Base-by-base conservation (phyloP, 192 early-diverging fungal genomes). In the Entophlyctis luteolus region DNA sequence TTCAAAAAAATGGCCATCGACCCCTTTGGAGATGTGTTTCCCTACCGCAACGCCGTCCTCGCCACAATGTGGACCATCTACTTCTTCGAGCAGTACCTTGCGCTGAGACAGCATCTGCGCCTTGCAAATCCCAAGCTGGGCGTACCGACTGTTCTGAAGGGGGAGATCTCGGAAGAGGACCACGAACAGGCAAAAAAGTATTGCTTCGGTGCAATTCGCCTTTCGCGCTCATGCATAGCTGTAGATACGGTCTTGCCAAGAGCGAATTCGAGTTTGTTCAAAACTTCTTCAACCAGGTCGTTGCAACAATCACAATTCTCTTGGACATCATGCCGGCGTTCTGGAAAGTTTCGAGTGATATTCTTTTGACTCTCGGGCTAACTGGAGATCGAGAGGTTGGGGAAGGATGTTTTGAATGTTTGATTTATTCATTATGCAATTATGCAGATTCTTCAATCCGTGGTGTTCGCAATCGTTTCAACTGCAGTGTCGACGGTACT, bases 201-300 rank as follows among this genome's bases (percentile, higher is more conserved):
- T n/a, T n/a, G n/a, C n/a, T n/a, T n/a, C n/a, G n/a, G n/a, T 35
- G 0, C 1, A 1, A 35, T 22, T 2, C 22, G 2, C 45, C 1
- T 46, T 16, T 20, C 45, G 45, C 45, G 1, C 22, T 46, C 22
- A 20, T n/a, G 16, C 45, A 16, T 22, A 47, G 18, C 14, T 89
- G 90, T 54, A 85, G 81, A 14, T 97, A 97, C 59, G 88, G 90
- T 45, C 73, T 86, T 23, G 95, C 95, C 73, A 96, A 83, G 67
- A 68, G 88, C 48, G 81, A 80, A 29, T 91, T 95, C 72, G 80
- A 72, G 4, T 87, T 98, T 71, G 72, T 95, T 22, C 75, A 77
- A 27, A 77, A 79, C 32, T 38, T 84, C 0, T 82, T 91, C 50
- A 75, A 68, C 20, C 86, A 90, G 70, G n/a, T 85, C 23, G 84